A percentile compares a stretch with the other conserved stretches of the same genome.
Conservation (phyloP, 352 stramenopile genomes). For the Elongisporangium senticosum region DNA sequence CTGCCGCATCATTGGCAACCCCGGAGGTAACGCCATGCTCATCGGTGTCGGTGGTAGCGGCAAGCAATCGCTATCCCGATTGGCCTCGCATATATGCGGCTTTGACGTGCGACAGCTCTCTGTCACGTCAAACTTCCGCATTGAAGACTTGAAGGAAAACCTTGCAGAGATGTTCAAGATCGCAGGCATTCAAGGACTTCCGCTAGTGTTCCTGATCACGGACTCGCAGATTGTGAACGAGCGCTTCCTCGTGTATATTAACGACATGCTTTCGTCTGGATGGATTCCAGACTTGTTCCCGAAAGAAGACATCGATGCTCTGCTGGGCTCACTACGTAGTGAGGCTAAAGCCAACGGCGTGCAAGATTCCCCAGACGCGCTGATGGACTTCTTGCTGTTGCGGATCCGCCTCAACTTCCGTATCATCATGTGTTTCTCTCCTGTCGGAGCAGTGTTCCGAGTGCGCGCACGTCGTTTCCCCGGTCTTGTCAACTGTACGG, state of each 20-base stretch:
- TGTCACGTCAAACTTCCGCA: slow-evolving; percentile 94
- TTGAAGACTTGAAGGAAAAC: slow-evolving; percentile 97
- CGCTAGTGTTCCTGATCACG: slow-evolving; percentile 96
- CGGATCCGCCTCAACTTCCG: slow-evolving; percentile 95
- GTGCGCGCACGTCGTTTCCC: slow-evolving; percentile 95
- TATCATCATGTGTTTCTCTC: slow-evolving; percentile 96
- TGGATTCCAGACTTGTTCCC: slow-evolving; percentile 97
- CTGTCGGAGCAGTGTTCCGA: slow-evolving; percentile 95
- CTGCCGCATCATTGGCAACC: slow-evolving; percentile 95
- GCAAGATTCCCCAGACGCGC: slow-evolving; percentile 89
- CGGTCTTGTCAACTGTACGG: slow-evolving; percentile 95
- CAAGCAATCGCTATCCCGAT: slow-evolving; percentile 95
- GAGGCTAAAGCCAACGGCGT: slow-evolving; percentile 95
- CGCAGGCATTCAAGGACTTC: slow-evolving; percentile 91
- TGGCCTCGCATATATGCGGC: slow-evolving; percentile 95
- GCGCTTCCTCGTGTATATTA: slow-evolving; percentile 98
- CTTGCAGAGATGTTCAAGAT: slow-evolving; percentile 96
- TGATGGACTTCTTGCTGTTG: slow-evolving; percentile 95
- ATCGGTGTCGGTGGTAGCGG: slow-evolving; percentile 96
- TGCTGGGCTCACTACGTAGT: slow-evolving; percentile 88
- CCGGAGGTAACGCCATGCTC: slow-evolving; percentile 95
- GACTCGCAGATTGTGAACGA: slow-evolving; percentile 99
- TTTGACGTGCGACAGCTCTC: slow-evolving; percentile 95
- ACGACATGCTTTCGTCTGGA: slow-evolving; percentile 93
- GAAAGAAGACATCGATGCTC: slow-evolving; percentile 94